These are phyloP conservation scores for Saccharomycopsis javanensis DNA, from an alignment of 805 yeast genomes.

Conservation along the genomic window DNA sequence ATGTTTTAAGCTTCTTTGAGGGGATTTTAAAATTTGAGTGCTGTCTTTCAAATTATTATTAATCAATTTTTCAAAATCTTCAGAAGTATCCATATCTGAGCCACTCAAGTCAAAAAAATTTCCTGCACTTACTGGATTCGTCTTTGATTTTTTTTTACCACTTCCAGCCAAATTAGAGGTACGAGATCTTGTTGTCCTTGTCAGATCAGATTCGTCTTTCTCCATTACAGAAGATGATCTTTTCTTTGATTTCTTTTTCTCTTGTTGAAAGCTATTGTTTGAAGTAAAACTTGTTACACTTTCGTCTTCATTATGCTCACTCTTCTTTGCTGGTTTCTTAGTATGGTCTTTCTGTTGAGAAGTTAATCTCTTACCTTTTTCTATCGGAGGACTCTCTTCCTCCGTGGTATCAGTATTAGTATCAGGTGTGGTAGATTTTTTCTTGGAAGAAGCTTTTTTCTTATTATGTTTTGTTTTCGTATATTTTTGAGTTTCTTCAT, in stretches of 20 bases:
- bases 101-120: slow-evolving; percentile 12
- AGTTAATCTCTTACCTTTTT: not conserved
- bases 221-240: slow-evolving; percentile 4
- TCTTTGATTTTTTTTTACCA: slow-evolving; percentile 4
- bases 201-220: not conserved
- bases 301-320: not conserved
- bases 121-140: not conserved
- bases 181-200: not conserved
- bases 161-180: not conserved
- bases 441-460: not conserved
- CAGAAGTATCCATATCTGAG: slow-evolving; percentile 9
- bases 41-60: slow-evolving; percentile 16
- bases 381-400: not conserved
- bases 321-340: not conserved
- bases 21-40: slow-evolving; percentile 14
- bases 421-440: not conserved
- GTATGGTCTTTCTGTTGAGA: not conserved
- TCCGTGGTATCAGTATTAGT: not conserved
- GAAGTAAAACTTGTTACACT: not conserved
- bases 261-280: not conserved
- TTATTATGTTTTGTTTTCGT: not conserved
- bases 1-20: slow-evolving; percentile 7
- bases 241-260: slow-evolving; percentile 3
- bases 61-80: slow-evolving; percentile 12
- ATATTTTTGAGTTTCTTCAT: not conserved